Evolutionary conservation across 2,329 filamentous ascomycete species (phyloP), one percentile per base, ranked within the genome.

Genomic region (Myrmaecium sp.): DNA sequence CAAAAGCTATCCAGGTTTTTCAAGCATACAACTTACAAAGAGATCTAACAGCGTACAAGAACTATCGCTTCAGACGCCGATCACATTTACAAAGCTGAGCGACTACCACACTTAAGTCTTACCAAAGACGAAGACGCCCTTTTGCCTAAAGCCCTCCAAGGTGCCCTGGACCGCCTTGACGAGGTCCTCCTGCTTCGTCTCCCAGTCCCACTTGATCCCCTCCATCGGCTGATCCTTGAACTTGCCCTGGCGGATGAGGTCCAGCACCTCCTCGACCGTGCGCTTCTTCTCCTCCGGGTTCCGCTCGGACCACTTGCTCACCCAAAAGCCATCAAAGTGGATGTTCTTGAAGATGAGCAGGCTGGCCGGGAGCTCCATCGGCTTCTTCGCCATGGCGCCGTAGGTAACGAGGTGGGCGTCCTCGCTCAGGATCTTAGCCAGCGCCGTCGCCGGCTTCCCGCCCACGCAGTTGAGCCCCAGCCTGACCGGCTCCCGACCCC

Each of bases 321-420:
- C 72, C 89, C 89, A 98, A 54, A 95, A 98, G 4, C 89, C 91
- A 34, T 80, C 67, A 44, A 94, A 92, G 27, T 69, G 65, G 27
- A 95, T 64, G 40, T 95, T 73, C 52, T 86, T 89, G 60, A 98
- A 98, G 41, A 98, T 98, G 32, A 95, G 60, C 38, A 91, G 60
- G 0, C 78, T 79, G 1, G 84, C 78, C 0, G 86, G 82, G 33
- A 95, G 55, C 5, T 66, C 63, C 14, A 94, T 66, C 0, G 86
- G 84, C 57, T 92, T 75, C 48, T 78, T 79, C 17, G 79, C 73
- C 89, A 98, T 98, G 26, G 80, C 86, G 14, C 89, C 89, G 47
- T 98, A 98, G 4, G 86, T 93, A 14, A 98, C 82, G 51, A 95
- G 62, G 30, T 76, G 74, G 2, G 69, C 78, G 13, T 69, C 67